Base-by-base conservation (phyloP, 352 stramenopile genomes). In the Phytophthora capsici region DNA sequence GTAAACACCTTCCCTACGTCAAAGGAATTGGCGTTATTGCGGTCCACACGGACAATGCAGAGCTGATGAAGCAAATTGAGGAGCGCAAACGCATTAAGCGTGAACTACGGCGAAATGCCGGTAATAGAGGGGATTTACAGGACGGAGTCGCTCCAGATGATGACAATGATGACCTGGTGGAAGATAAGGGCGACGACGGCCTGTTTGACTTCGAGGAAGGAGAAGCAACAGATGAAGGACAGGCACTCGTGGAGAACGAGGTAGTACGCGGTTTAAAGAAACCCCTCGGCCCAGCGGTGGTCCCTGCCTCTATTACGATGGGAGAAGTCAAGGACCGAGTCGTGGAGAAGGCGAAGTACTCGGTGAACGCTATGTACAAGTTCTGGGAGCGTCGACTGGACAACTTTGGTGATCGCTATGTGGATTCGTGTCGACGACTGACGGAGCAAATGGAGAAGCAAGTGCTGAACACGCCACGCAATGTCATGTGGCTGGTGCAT, bases 371-470 rank as follows among this genome's bases (percentile, higher is more conserved):
- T 43, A 88, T 91, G 71, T 89, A 89, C 69, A 84, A 79, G 37
- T 91, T 91, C 58, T 90, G 83, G 83, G 80, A 80, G 28, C 71
- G 79, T 30, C 80, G 79, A 16, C 68, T 91, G 32, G 79, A 90
- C 38, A 81, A 81, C 22, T 86, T 91, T 45, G 67, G 81, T 52
- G 79, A 87, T 22, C 73, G 83, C 6, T 91, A 91, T 60, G 47
- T 87, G 51, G 83, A 89, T n/a, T 91, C 81, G 36, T 91, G 83
- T 43, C 53, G 64, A 38, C 75, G 77, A 40, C 56, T 90, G n/a
- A 66, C 82, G 4, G 65, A 66, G 23, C 83, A 91, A 59, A 91
- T 91, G 83, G 66, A 88, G 46, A 90, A 87, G 64, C 80, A 90
- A 37, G 65, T 58, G 17, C 47, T 53, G 12, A 82, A 60, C 32